Evolutionary conservation across 495 filamentous ascomycete species (phyloP).

Genomic region (Aspergillus carlsbadensis): DNA sequence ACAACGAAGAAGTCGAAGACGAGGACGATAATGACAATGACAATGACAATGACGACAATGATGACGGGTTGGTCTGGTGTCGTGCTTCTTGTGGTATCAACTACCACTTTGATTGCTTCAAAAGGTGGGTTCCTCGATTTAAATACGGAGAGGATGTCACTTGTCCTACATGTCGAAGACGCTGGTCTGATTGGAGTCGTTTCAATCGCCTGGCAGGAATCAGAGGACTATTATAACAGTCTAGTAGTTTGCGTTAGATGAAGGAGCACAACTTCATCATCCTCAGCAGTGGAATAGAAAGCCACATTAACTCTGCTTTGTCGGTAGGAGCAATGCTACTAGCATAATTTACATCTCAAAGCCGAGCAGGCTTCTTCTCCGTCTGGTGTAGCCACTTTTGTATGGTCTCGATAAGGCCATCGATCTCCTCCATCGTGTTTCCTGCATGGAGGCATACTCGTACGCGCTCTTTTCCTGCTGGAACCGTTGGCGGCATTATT

Average conservation of each 20-base stretch:
- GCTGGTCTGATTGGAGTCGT: conserved; percentile 13
- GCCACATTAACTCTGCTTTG: background rate
- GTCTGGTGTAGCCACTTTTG: conserved; percentile 38
- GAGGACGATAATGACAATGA: background rate
- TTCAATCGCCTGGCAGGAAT: background rate
- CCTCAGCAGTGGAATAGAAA: too few species aligned
- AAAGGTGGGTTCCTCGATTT: conserved; percentile 7
- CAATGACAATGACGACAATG: background rate
- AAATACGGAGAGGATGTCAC: background rate
- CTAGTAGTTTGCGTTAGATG: too few species aligned
- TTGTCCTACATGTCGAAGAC: conserved; percentile 15
- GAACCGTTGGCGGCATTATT: conserved; percentile 51
- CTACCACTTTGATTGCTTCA: conserved; percentile 15
- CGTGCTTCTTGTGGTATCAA: conserved; percentile 7
- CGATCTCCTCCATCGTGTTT: conserved; percentile 48
- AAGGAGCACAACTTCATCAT: too few species aligned
- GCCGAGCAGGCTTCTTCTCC: conserved; percentile 9
- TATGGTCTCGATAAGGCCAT: conserved; percentile 39
- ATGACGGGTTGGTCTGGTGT: conserved; percentile 10
- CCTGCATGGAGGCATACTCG: conserved; percentile 50
- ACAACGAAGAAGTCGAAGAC: background rate
- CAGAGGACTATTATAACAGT: too few species aligned
- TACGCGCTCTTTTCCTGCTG: conserved; percentile 47
- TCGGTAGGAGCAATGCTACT: background rate
- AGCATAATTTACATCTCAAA: background rate